Evolutionary conservation across 257 asterid genomes (phyloP).

Genomic region (Petrea volubilis): DNA sequence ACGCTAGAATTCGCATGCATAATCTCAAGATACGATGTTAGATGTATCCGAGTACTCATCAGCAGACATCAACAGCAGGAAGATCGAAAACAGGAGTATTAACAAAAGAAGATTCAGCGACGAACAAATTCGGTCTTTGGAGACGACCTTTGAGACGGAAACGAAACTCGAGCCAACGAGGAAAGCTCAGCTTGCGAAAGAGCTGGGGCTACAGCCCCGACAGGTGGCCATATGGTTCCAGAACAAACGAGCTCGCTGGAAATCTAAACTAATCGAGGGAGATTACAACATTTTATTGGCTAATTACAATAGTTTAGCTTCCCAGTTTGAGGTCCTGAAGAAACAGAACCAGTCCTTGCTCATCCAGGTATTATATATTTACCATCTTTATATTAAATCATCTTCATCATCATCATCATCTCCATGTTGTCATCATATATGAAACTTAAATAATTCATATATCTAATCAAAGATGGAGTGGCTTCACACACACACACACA

Average conservation of each 20-base stretch:
- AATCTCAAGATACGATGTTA: no score
- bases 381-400: no score
- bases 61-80: no score
- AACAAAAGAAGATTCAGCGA: constrained; percentile 40
- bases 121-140: constrained; percentile 44
- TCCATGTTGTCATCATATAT: no score
- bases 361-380: constrained; percentile 29
- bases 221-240: constrained; percentile 66
- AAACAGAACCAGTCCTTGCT: constrained; percentile 39
- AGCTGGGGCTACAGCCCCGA: constrained; percentile 55
- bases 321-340: constrained; percentile 33
- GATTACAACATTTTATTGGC: constrained; percentile 31
- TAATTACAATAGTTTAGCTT: constrained; percentile 29
- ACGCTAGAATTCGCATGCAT: no score
- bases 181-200: constrained; percentile 44
- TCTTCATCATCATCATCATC: no score
- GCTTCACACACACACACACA: no score
- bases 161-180: constrained; percentile 44
- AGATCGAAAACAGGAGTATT: no score
- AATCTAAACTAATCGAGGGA: constrained; percentile 47
- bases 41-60: no score
- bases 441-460: no score
- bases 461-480: no score
- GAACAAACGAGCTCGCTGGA: constrained; percentile 60
- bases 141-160: constrained; percentile 40